Evolutionary conservation across 345 rosid species (phyloP), one percentile per base, ranked within the genome.

Genomic region (Corymbia maculata): DNA sequence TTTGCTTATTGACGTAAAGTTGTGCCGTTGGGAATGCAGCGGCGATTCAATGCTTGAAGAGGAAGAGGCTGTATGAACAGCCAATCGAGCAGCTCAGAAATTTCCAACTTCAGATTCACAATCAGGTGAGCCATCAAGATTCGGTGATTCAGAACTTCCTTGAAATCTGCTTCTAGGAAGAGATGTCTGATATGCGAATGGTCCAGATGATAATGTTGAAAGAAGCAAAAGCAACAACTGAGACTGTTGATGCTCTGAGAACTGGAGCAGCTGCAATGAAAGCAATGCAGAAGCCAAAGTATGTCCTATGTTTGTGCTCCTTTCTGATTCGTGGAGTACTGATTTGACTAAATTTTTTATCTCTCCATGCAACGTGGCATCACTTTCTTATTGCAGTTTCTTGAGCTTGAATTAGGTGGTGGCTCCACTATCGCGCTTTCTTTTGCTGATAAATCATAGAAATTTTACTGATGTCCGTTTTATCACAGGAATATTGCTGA

Each of bases 241-340:
- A 96, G 89, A 96, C 98, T 85, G 99, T 96, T 19, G 99, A 97
- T 94, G 99, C 99, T 51, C 92, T 96, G 92, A 96, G 99, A 90
- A 94, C 98, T 86, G 99, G 99, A 87, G 99, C 99, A 84, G 57
- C 98, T 89, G 93, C 98, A 14, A 96, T 97, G 99, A 96, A 96
- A 93, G 97, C 98, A 45, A 96, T 96, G 99, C 9, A 0, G 13
- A 50, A 50, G 51, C 13, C 51, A 10, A 50, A 2, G 51, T 97
- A 95, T 50, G 51, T 50, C 51, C 51, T 2, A 50, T 3, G 16
- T 51, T 51, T 51, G 17, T 51, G 0, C 52, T 51, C 52, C 17
- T 51, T 51, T 36, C 42, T 36, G 42, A 36, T 36, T 36, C 4
- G 42, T 4, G 42, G 42, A 36, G 2, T 4, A 36, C 42, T 36